These are phyloP conservation scores for Taxillus chinensis DNA, from an alignment of 164 flowering plant genomes.

Conservation along the genomic window DNA sequence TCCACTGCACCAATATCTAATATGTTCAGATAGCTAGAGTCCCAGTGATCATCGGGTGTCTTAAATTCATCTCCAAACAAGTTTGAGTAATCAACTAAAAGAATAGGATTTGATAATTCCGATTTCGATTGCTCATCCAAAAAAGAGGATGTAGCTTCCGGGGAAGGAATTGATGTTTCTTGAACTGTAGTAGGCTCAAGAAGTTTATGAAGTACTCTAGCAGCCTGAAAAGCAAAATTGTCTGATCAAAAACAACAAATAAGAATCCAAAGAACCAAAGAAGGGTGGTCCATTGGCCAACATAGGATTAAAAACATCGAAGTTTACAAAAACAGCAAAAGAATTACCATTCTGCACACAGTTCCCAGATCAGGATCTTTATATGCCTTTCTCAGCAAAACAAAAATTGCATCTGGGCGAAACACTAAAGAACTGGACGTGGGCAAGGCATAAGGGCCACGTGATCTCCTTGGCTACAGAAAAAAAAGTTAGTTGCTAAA, in stretches of 20 bases:
- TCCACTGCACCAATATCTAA: conserved; percentile 69
- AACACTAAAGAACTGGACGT: conserved; percentile 48
- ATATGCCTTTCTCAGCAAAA: conserved; percentile 68
- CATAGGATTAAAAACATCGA: conserved; percentile 2
- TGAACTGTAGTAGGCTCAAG: conserved; percentile 29
- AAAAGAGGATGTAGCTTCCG: conserved; percentile 22
- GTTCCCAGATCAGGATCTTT: conserved; percentile 58
- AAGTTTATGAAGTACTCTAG: conserved; percentile 54
- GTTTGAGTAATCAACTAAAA: conserved; percentile 50
- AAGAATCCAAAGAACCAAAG: not conserved
- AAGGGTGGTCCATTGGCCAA: not conserved
- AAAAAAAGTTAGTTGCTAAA: not conserved
- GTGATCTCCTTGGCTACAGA: conserved; percentile 65
- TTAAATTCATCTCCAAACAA: conserved; percentile 76
- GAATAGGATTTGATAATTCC: conserved; percentile 26
- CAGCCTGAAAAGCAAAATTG: conserved; percentile 34
- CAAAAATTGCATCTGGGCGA: conserved; percentile 58
- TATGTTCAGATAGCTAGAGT: conserved; percentile 41
- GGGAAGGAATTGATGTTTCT: conserved; percentile 24
- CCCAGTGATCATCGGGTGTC: conserved; percentile 46
- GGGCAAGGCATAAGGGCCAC: conserved; percentile 36
- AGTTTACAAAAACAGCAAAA: not conserved
- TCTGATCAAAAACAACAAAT: not conserved
- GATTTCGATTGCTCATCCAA: conserved; percentile 33
- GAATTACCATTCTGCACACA: conserved; percentile 55